These are phyloP conservation scores for Musa schizocarpa DNA, from an alignment of 176 grass and related monocot species.

Conservation along the genomic window DNA sequence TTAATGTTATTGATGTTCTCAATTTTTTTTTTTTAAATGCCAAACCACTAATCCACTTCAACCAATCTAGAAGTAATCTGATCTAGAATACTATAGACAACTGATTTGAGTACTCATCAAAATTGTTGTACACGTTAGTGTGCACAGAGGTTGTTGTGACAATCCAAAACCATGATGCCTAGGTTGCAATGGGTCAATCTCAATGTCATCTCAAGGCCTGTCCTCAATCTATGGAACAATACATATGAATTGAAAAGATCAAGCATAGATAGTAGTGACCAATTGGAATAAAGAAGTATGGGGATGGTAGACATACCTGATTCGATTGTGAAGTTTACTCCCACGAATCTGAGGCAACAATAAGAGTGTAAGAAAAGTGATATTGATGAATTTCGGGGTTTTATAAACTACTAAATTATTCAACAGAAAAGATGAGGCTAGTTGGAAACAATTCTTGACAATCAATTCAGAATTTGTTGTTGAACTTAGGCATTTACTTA, in stretches of 20 bases:
- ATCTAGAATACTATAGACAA: no score
- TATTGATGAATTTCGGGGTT: background rate
- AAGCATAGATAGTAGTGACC: background rate
- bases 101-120: no score
- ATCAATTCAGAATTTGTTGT: no score
- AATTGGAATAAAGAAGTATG: background rate
- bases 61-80: no score
- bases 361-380: background rate
- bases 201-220: background rate
- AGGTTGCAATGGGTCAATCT: background rate
- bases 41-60: no score
- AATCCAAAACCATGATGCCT: background rate
- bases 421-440: background rate
- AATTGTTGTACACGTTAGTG: background rate
- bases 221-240: background rate
- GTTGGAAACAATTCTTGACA: no score
- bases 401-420: background rate
- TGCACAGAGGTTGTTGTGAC: background rate
- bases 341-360: slow-evolving; percentile 39
- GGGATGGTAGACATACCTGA: slow-evolving; percentile 32
- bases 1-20: no score
- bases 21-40: no score
- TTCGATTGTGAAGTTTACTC: slow-evolving; percentile 55
- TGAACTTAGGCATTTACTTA: no score
- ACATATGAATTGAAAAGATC: background rate